phyloP scores from a whole-genome alignment of 2,329 filamentous ascomycete genomes.

The Lachnellula hyalina region DNA sequence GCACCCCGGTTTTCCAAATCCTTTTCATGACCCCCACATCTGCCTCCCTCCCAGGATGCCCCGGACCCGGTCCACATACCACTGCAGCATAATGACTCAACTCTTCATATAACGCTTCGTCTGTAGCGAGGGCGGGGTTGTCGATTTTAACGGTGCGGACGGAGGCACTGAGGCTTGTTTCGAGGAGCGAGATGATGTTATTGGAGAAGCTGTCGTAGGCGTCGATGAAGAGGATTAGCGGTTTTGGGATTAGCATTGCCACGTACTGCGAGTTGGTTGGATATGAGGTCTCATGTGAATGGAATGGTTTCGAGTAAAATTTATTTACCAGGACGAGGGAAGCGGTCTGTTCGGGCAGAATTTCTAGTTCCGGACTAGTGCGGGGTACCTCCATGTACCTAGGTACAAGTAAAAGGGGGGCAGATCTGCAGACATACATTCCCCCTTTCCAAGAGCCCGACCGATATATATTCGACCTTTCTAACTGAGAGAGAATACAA shows the following conservation, averaged over 20 bases:
- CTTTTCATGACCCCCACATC: constrained; percentile 79
- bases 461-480: no score
- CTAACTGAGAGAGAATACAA: no score
- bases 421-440: no score
- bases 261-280: constrained; percentile 3
- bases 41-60: constrained; percentile 62
- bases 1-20: constrained; percentile 69
- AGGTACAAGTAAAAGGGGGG: no score
- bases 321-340: not conserved
- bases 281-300: no score
- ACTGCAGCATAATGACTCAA: constrained; percentile 70
- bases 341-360: no score
- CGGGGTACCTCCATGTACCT: no score
- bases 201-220: constrained; percentile 97
- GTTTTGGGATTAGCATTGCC: constrained; percentile 27
- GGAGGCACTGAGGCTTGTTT: constrained; percentile 60
- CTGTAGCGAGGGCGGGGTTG: constrained; percentile 44
- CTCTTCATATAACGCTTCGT: constrained; percentile 42
- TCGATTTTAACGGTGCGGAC: constrained; percentile 72
- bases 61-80: constrained; percentile 86
- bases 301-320: no score
- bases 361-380: no score
- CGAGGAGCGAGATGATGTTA: constrained; percentile 82
- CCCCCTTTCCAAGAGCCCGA: no score
- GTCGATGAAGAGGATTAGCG: constrained; percentile 76